A percentile compares a stretch with the other conserved stretches of the same genome.
Conservation (phyloP, 2,329 filamentous ascomycete species). For the Leptographium flavum region DNA sequence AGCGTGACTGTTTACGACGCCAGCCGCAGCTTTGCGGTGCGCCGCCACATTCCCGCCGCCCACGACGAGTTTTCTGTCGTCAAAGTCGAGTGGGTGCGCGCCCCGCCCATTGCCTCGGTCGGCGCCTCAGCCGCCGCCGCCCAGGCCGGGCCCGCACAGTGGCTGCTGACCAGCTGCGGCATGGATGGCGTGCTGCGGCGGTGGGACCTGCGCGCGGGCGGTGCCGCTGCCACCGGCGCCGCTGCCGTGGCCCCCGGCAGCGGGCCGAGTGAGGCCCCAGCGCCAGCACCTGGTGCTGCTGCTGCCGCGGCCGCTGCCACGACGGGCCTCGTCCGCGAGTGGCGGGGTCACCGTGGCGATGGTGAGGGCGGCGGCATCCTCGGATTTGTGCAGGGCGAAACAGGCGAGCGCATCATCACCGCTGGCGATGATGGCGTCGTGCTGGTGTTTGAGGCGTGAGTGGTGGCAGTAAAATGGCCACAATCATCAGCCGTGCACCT, state of each 20-base stretch:
- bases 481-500: too few relatives aligned
- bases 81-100: slow-evolving; percentile 69
- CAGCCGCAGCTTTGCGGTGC: slow-evolving; percentile 71
- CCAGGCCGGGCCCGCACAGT: slow-evolving; percentile 24
- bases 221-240: slow-evolving; percentile 22
- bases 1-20: slow-evolving; percentile 80
- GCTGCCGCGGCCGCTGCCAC: background rate
- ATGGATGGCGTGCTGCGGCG: slow-evolving; percentile 83
- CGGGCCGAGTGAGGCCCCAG: slow-evolving; percentile 12
- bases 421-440: slow-evolving; percentile 75
- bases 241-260: too few relatives aligned
- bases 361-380: slow-evolving; percentile 80
- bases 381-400: slow-evolving; percentile 74
- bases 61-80: slow-evolving; percentile 86
- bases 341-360: slow-evolving; percentile 76
- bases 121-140: slow-evolving; percentile 10
- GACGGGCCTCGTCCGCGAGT: slow-evolving; percentile 61
- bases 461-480: too few relatives aligned
- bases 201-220: slow-evolving; percentile 60
- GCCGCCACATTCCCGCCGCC: slow-evolving; percentile 65
- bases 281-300: slow-evolving; percentile 13
- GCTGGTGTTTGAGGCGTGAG: slow-evolving; percentile 48
- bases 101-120: slow-evolving; percentile 6
- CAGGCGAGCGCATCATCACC: slow-evolving; percentile 64
- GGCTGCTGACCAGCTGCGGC: slow-evolving; percentile 73